A percentile compares a stretch with the other conserved stretches of the same genome.
Evolutionary conservation across 352 stramenopile species (phyloP).

Genomic region (Aphanomyces cochlioides): DNA sequence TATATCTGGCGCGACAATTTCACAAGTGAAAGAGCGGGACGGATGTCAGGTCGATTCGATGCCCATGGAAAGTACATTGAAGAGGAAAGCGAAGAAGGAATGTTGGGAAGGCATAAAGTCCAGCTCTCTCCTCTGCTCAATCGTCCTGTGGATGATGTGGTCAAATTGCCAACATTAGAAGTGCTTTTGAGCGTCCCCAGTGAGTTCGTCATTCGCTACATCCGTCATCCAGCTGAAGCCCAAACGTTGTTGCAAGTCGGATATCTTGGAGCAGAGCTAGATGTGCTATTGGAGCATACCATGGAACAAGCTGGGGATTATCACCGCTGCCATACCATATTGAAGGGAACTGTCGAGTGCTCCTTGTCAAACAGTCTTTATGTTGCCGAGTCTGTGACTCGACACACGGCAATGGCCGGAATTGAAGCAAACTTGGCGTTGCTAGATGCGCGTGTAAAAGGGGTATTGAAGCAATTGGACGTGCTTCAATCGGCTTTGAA

Average conservation of each 20-base stretch:
- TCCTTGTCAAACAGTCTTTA: neutral
- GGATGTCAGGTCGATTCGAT: slow-evolving; percentile 6
- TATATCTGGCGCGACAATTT: too few species aligned
- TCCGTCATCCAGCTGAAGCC: neutral
- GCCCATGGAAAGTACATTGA: slow-evolving; percentile 25
- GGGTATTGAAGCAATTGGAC: neutral
- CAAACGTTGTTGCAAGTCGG: neutral
- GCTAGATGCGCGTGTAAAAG: neutral
- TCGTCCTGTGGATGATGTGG: too few species aligned
- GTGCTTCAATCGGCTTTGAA: neutral
- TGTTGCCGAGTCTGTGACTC: slow-evolving; percentile 10
- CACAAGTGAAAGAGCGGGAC: too few species aligned
- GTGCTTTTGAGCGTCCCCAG: neutral
- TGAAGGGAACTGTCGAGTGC: neutral
- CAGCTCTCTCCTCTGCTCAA: too few species aligned
- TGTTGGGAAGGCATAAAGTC: too few species aligned
- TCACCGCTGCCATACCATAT: slow-evolving; percentile 8
- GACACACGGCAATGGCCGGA: neutral
- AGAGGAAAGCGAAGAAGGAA: neutral
- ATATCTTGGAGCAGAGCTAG: slow-evolving; percentile 9
- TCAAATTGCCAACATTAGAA: neutral
- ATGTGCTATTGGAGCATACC: slow-evolving; percentile 14
- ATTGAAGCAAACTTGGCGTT: slow-evolving; percentile 12
- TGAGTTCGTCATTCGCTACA: slow-evolving; percentile 19
- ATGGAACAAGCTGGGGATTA: slow-evolving; percentile 23